phyloP scores from a whole-genome alignment of 192 early-diverging fungal genomes.

The Dissophora globulifera region DNA sequence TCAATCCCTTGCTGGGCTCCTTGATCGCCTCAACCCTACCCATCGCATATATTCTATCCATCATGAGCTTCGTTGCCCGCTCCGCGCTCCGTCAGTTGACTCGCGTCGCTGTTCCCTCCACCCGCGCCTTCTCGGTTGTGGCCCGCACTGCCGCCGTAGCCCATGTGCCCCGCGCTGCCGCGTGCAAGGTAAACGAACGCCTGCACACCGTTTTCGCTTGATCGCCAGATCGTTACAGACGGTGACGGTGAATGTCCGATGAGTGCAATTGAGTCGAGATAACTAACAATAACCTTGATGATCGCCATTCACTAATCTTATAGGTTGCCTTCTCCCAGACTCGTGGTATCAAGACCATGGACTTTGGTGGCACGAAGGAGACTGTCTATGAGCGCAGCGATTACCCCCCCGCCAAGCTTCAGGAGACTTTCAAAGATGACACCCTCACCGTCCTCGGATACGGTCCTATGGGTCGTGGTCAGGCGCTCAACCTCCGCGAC shows the following conservation, averaged over 20 bases:
- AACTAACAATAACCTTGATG: too few species aligned
- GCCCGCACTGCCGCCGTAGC: conserved; percentile 50
- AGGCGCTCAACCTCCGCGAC: conserved; percentile 95
- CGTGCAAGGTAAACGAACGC: conserved; percentile 38
- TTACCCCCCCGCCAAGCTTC: conserved; percentile 93
- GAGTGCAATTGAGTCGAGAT: too few species aligned
- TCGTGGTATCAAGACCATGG: conserved; percentile 90
- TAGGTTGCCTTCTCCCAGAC: conserved; percentile 59
- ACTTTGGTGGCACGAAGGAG: conserved; percentile 94
- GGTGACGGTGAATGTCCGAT: too few species aligned
- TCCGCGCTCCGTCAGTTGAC: conserved; percentile 53
- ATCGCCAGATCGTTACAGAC: too few species aligned
- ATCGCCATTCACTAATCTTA: too few species aligned
- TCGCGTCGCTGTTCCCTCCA: conserved; percentile 44
- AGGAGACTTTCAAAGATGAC: conserved; percentile 94
- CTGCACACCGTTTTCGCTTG: background rate
- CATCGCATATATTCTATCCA: conserved; percentile 7
- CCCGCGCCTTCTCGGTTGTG: conserved; percentile 51
- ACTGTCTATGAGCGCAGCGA: conserved; percentile 95
- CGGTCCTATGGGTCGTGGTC: conserved; percentile 95
- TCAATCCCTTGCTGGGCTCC: background rate
- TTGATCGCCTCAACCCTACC: background rate
- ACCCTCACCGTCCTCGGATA: conserved; percentile 94
- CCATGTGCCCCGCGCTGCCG: conserved; percentile 39
- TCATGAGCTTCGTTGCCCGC: conserved; percentile 53